These are phyloP conservation scores for Aspergillus diversus DNA, from an alignment of 495 filamentous ascomycete genomes.

Conservation along the genomic window DNA sequence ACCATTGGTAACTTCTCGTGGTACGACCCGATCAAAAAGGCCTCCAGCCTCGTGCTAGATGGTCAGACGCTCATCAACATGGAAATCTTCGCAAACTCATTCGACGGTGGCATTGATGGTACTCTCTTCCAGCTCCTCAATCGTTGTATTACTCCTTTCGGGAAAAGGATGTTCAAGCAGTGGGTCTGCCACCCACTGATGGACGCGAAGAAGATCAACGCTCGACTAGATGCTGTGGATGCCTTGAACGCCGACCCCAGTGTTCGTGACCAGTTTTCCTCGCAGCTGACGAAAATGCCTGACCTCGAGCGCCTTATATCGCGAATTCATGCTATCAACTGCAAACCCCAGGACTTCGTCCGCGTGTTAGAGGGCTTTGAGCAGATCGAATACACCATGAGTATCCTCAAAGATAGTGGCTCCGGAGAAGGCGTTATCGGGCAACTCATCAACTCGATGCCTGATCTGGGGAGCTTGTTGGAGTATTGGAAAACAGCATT, in stretches of 20 bases:
- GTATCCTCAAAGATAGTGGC: constrained; percentile 70
- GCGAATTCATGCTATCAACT: constrained; percentile 87
- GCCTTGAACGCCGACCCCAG: constrained; percentile 80
- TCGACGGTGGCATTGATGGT: constrained; percentile 80
- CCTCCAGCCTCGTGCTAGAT: constrained; percentile 89
- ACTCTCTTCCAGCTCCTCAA: constrained; percentile 91
- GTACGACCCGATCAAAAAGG: constrained; percentile 94
- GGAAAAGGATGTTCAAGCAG: constrained; percentile 93
- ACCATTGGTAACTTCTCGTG: constrained; percentile 88
- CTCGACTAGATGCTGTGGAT: constrained; percentile 94
- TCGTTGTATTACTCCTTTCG: constrained; percentile 93
- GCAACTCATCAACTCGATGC: constrained; percentile 81
- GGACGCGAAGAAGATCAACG: constrained; percentile 84
- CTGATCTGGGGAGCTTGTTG: constrained; percentile 73
- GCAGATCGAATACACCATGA: constrained; percentile 91
- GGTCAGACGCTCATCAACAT: constrained; percentile 97
- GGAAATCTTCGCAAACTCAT: constrained; percentile 93
- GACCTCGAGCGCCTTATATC: constrained; percentile 95
- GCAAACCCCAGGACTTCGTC: constrained; percentile 88
- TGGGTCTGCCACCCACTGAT: constrained; percentile 97
- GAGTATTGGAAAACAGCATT: constrained; percentile 92
- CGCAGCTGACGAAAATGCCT: constrained; percentile 84
- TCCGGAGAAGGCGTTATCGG: constrained; percentile 80
- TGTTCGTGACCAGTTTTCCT: constrained; percentile 80
- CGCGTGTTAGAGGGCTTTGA: constrained; percentile 96